Conservation (phyloP, 2,329 filamentous ascomycete species). For the Sclerotinia subarctica region DNA sequence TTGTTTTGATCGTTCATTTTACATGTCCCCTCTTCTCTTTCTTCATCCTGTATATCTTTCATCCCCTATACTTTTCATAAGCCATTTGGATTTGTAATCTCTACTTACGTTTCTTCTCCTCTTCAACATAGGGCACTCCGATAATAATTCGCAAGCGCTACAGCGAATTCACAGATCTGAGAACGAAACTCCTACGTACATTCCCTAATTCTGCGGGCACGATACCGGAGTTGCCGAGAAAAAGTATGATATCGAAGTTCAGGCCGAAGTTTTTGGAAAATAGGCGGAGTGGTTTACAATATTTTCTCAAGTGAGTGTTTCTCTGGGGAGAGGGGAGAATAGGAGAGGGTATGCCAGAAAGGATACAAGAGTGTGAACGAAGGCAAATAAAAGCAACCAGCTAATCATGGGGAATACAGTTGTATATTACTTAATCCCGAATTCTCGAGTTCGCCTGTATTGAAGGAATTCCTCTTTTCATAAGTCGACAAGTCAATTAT, state of each 20-base stretch:
- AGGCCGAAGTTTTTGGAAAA: slow-evolving; percentile 81
- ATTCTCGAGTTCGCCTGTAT: slow-evolving; percentile 83
- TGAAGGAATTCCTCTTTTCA: slow-evolving; percentile 75
- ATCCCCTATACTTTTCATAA: no score
- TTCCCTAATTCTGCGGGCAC: slow-evolving; percentile 82
- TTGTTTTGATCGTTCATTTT: slow-evolving; percentile 39
- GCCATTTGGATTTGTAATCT: no score
- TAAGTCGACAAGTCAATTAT: slow-evolving; percentile 20
- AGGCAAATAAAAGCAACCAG: background rate
- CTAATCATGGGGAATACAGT: slow-evolving; percentile 46
- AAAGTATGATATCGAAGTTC: slow-evolving; percentile 86
- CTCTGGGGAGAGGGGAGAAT: background rate
- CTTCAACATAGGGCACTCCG: slow-evolving; percentile 48
- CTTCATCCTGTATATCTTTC: background rate
- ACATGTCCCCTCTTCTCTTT: no score
- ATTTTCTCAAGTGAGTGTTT: slow-evolving; percentile 83
- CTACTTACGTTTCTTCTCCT: background rate
- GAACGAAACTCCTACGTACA: slow-evolving; percentile 67
- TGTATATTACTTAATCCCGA: slow-evolving; percentile 91
- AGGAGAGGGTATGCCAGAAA: no score
- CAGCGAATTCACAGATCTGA: slow-evolving; percentile 87
- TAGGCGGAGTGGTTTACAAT: slow-evolving; percentile 76
- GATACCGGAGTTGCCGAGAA: slow-evolving; percentile 87
- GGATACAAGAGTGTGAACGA: no score
- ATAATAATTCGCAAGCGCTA: slow-evolving; percentile 72